Evolutionary conservation across 441 rosid genomes (phyloP), one percentile per base, ranked within the genome.

Genomic region (Arabidopsis hybrid): DNA sequence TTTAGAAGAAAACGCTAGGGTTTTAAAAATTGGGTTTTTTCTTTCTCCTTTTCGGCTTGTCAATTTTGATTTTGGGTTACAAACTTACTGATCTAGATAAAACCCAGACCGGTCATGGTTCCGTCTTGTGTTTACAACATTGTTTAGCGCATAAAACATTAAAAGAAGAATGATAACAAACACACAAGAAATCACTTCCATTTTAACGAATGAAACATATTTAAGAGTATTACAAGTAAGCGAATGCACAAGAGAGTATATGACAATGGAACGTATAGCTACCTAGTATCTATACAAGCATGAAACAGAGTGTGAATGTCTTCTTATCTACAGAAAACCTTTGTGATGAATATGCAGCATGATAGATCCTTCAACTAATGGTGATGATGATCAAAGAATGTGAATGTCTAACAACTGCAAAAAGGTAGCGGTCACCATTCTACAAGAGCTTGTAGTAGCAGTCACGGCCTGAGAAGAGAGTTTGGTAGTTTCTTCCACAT

Each of bases 401-500:
- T 26, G 59, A 60, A 42, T 43, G 40, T 34, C 14, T 4, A 14
- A 60, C 49, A 39, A 60, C 47, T 39, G 35, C 17, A 18, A 2
- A 52, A 26, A 11, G 26, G 65, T n/a, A 57, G 61, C 26, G 32
- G 42, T 39, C 34, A 46, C 43, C 56, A 53, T 18, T 4, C 38
- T 78, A 78, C 70, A 78, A 34, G 71, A 78, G 78, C 71, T 78
- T 78, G 66, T 78, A 78, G 66, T 78, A 78, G 78, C 81, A 78
- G 67, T 78, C 81, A 47, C 81, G 78, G 52, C 81, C 81, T n/a
- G 81, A 78, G 81, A 78, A 78, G 56, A 78, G 78, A 39, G 77
- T 72, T 43, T 61, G 12, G 60, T 78, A 78, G 74, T 67, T 72
- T 61, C 65, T 72, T 17, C 81, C 77, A 47, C 81, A 78, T 1